These are phyloP conservation scores for Trichoderma brevicompactum DNA, from an alignment of 2,329 filamentous ascomycete species.

Conservation along the genomic window DNA sequence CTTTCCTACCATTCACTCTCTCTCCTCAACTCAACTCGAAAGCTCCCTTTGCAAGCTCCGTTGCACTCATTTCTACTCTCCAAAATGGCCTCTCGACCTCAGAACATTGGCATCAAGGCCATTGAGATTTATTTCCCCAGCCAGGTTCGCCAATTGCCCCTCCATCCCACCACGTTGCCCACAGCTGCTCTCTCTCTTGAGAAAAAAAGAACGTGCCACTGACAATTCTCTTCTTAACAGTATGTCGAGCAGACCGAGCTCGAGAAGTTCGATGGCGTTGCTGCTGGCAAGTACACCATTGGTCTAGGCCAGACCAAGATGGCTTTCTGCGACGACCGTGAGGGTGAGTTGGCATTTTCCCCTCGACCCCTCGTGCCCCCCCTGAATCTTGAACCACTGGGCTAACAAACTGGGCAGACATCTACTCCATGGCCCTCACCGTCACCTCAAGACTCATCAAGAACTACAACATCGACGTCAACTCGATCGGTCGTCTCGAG, in stretches of 20 bases:
- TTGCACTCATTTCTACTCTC: too few relatives aligned
- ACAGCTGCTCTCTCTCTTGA: background rate
- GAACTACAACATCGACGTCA: constrained; percentile 82
- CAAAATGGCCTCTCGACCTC: constrained; percentile 73
- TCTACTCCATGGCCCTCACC: constrained; percentile 84
- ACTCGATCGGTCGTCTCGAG: constrained; percentile 78
- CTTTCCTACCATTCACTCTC: constrained; percentile 19
- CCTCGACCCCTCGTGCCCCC: constrained; percentile 28
- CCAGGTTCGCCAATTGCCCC: constrained; percentile 63
- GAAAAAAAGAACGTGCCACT: background rate
- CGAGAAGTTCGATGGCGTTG: constrained; percentile 84
- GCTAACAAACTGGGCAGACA: constrained; percentile 58
- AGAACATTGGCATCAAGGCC: constrained; percentile 92
- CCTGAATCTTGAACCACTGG: background rate
- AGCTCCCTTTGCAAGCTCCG: background rate
- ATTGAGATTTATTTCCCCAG: constrained; percentile 87
- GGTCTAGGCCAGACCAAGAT: constrained; percentile 90
- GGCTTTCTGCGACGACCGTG: constrained; percentile 88
- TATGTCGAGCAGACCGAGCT: constrained; percentile 84
- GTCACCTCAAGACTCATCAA: constrained; percentile 75
- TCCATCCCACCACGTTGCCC: constrained; percentile 25
- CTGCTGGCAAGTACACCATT: constrained; percentile 85
- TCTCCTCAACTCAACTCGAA: constrained; percentile 1
- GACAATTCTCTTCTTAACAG: constrained; percentile 49
- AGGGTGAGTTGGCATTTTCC: constrained; percentile 61